Conservation (phyloP, 345 rosid species). For the Punica granatum region DNA sequence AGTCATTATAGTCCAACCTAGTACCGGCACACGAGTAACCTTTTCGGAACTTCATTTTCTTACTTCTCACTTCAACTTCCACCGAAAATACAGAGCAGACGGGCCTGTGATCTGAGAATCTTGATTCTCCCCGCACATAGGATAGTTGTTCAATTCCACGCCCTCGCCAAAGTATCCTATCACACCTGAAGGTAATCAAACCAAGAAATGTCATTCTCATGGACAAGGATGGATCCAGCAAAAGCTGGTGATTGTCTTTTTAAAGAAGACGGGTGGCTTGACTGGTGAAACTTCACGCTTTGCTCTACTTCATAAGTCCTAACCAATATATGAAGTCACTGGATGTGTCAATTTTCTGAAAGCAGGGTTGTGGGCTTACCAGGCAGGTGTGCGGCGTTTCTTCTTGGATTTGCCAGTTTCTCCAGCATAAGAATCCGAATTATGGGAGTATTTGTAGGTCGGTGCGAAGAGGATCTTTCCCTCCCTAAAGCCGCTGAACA, state of each 20-base stretch:
- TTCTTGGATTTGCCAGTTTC: slow-evolving; percentile 81
- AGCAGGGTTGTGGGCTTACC: slow-evolving; percentile 27
- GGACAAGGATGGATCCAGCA: background rate
- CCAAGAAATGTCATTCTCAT: background rate
- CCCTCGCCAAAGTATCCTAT: slow-evolving; percentile 84
- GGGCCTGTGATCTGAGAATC: slow-evolving; percentile 93
- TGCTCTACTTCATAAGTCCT: too few species aligned
- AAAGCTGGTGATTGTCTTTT: too few species aligned
- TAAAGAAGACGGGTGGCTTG: too few species aligned
- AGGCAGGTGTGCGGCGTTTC: slow-evolving; percentile 97
- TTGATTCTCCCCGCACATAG: slow-evolving; percentile 69
- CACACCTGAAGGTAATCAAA: slow-evolving; percentile 54
- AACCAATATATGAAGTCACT: too few species aligned
- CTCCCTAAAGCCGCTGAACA: slow-evolving; percentile 65
- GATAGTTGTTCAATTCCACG: slow-evolving; percentile 70
- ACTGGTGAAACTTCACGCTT: too few species aligned
- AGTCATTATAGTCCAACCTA: slow-evolving; percentile 41
- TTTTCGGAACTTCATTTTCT: slow-evolving; percentile 45
- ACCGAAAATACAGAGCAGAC: slow-evolving; percentile 73
- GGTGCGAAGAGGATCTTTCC: slow-evolving; percentile 81
- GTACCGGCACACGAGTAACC: slow-evolving; percentile 53
- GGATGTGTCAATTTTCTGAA: too few species aligned
- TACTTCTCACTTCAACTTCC: slow-evolving; percentile 43
- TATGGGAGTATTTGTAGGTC: slow-evolving; percentile 76
- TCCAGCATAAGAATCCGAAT: slow-evolving; percentile 87